Percentiles rank a stretch among this genome's conserved stretches.
Evolutionary conservation across 1,139 yeast genomes (phyloP).

Genomic region (Geotrichum aggregatum): DNA sequence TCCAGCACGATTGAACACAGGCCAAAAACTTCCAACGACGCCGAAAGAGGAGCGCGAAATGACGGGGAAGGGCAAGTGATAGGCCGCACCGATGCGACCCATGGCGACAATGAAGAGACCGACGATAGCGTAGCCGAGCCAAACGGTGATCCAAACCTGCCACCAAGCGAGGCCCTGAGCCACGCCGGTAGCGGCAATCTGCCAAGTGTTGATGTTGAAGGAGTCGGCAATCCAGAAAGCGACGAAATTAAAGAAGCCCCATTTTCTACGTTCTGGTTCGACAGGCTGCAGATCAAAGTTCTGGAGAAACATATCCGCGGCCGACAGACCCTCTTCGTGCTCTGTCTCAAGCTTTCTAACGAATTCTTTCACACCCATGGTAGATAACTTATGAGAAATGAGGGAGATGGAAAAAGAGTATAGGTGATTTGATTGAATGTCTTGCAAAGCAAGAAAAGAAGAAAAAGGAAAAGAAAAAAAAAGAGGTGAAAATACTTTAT

Average conservation of each 20-base stretch:
- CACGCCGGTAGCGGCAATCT: slow-evolving; percentile 81
- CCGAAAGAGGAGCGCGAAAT: slow-evolving; percentile 41
- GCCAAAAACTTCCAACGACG: slow-evolving; percentile 40
- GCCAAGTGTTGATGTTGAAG: slow-evolving; percentile 85
- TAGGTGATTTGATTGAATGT: too few species aligned
- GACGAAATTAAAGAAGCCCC: slow-evolving; percentile 78
- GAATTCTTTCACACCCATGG: slow-evolving; percentile 25
- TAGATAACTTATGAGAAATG: slow-evolving; percentile 40
- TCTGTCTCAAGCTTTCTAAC: slow-evolving; percentile 23
- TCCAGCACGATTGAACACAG: slow-evolving; percentile 47
- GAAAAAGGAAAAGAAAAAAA: neutral
- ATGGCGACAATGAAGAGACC: slow-evolving; percentile 35
- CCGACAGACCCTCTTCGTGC: slow-evolving; percentile 27
- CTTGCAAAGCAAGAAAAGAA: too few species aligned
- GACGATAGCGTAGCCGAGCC: slow-evolving; percentile 46
- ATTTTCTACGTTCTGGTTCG: slow-evolving; percentile 56
- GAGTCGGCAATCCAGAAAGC: slow-evolving; percentile 85
- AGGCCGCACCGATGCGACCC: slow-evolving; percentile 40
- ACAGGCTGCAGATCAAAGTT: slow-evolving; percentile 78
- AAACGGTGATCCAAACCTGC: slow-evolving; percentile 82
- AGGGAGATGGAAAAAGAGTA: slow-evolving; percentile 31
- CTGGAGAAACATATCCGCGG: slow-evolving; percentile 41
- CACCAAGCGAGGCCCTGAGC: slow-evolving; percentile 76
- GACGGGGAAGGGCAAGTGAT: slow-evolving; percentile 42
- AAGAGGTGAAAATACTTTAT: too few species aligned